These are phyloP conservation scores for Populus alba DNA, from an alignment of 345 rosid genomes.

Conservation along the genomic window DNA sequence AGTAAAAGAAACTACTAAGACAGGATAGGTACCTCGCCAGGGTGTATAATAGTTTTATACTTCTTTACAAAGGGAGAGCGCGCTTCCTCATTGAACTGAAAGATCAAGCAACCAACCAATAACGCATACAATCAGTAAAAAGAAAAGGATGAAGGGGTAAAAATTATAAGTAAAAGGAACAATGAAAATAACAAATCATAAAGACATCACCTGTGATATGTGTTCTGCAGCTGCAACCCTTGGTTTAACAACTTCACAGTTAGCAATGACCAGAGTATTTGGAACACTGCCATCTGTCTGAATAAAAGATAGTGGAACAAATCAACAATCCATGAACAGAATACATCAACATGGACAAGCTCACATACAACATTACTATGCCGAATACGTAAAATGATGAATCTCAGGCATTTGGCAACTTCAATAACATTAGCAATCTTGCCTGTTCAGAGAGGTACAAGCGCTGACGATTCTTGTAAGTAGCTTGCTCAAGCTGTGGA, in stretches of 20 bases:
- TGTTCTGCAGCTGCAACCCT: constrained; percentile 87
- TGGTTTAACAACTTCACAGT: constrained; percentile 73
- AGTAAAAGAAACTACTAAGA: not conserved
- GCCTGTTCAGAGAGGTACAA: constrained; percentile 68
- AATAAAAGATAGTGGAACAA: constrained; percentile 2
- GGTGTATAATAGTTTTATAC: constrained; percentile 62
- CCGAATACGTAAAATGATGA: too few relatives aligned
- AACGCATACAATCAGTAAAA: not conserved
- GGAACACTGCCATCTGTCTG: constrained; percentile 94
- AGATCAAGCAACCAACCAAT: constrained; percentile 22
- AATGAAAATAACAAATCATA: not conserved
- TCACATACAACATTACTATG: too few relatives aligned
- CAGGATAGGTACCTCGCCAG: constrained; percentile 53
- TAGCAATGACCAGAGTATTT: constrained; percentile 85
- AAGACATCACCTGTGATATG: constrained; percentile 57
- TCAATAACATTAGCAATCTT: not conserved
- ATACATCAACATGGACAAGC: not conserved
- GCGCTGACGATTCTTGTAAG: constrained; percentile 65
- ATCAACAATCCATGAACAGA: not conserved
- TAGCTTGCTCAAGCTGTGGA: constrained; percentile 64
- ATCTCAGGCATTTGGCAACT: too few relatives aligned
- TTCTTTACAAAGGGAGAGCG: constrained; percentile 67
- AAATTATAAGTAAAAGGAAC: too few relatives aligned
- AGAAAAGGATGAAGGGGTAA: not conserved
- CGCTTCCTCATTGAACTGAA: constrained; percentile 62